Percentiles rank a stretch among this genome's conserved stretches.
Evolutionary conservation across 164 flowering plant species (phyloP).

Genomic region (Taxillus chinensis): DNA sequence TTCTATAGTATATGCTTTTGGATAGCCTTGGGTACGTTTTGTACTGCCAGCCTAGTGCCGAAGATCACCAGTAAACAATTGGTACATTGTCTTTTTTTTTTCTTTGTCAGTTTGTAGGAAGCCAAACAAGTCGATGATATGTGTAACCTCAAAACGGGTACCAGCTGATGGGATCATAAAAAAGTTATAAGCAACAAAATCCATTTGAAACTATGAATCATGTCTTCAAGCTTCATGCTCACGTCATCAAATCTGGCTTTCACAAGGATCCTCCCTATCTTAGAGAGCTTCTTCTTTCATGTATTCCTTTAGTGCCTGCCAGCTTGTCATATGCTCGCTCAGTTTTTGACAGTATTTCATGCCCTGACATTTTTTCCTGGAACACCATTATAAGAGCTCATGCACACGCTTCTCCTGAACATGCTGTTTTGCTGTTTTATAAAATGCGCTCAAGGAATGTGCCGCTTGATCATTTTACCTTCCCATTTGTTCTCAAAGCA

Average conservation of each 20-base stretch:
- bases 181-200: not conserved
- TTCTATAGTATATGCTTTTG: not conserved
- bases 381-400: conserved; percentile 25
- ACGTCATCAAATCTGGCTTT: conserved; percentile 15
- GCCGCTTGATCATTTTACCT: conserved; percentile 25
- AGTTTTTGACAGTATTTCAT: conserved; percentile 13
- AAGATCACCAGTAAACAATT: not conserved
- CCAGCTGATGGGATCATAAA: not conserved
- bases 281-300: conserved; percentile 14
- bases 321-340: conserved; percentile 15
- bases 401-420: conserved; percentile 11
- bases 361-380: conserved; percentile 22
- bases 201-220: conserved; percentile 11
- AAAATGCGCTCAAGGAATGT: conserved; percentile 10
- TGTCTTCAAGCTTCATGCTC: conserved; percentile 18
- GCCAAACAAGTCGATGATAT: not conserved
- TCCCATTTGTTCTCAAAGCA: conserved; percentile 37
- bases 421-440: conserved; percentile 16
- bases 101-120: not conserved
- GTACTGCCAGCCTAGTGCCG: not conserved
- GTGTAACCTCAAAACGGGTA: not conserved
- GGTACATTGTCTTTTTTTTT: not conserved
- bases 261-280: conserved; percentile 8
- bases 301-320: conserved; percentile 12
- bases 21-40: too few species aligned